These are phyloP conservation scores for Myotisia sp. DNA, from an alignment of 2,329 filamentous ascomycete species.

Conservation along the genomic window DNA sequence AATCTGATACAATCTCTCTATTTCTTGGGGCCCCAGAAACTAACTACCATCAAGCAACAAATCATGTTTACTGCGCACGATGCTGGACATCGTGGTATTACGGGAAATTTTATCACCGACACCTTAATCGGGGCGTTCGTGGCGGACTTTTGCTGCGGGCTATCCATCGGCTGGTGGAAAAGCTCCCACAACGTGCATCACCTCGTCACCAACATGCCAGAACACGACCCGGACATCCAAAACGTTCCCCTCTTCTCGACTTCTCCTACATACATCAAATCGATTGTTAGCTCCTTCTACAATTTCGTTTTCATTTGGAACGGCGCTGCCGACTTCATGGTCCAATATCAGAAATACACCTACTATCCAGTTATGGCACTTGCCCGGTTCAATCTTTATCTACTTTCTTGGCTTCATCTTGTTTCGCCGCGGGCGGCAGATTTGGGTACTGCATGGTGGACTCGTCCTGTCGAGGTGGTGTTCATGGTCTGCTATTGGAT, in stretches of 20 bases:
- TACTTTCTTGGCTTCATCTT: conserved; percentile 65
- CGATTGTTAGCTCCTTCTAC: conserved; percentile 66
- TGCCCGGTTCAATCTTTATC: conserved; percentile 76
- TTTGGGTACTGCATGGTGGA: conserved; percentile 68
- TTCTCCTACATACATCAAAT: conserved; percentile 62
- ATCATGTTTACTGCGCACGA: conserved; percentile 88
- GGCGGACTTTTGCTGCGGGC: conserved; percentile 73
- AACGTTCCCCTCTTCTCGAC: conserved; percentile 80
- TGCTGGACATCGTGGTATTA: conserved; percentile 93
- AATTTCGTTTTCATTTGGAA: conserved; percentile 68
- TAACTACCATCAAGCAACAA: too few species aligned
- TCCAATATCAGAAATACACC: conserved; percentile 61
- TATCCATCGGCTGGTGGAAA: conserved; percentile 96
- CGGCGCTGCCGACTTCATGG: conserved; percentile 49
- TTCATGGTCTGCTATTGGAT: conserved; percentile 72
- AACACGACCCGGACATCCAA: conserved; percentile 91
- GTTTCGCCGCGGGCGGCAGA: conserved; percentile 54
- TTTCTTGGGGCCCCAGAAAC: too few species aligned
- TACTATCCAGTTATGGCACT: conserved; percentile 72
- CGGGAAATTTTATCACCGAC: conserved; percentile 72
- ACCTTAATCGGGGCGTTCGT: conserved; percentile 77
- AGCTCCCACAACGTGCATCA: conserved; percentile 92
- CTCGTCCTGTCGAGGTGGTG: conserved; percentile 59
- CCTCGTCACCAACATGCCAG: conserved; percentile 88
- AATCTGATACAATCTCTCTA: too few species aligned